Conservation (phyloP, 495 filamentous ascomycete species). For the Neurospora hispaniola region DNA sequence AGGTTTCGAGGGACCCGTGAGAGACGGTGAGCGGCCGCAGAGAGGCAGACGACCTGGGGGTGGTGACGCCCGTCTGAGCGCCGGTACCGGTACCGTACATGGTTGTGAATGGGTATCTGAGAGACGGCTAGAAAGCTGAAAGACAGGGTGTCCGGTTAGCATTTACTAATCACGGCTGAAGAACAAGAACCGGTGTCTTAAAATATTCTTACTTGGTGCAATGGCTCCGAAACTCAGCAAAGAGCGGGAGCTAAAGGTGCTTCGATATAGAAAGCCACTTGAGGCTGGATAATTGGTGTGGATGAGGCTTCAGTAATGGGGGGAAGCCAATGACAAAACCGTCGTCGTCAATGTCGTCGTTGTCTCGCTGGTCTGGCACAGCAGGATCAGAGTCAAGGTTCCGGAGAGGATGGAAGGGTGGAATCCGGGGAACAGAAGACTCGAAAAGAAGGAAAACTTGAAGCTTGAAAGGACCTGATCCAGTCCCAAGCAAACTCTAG, state of each 20-base stretch:
- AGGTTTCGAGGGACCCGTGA: slow-evolving; percentile 90
- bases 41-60: slow-evolving; percentile 79
- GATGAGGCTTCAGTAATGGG: neutral
- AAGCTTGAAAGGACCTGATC: neutral
- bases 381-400: neutral
- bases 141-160: neutral
- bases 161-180: neutral
- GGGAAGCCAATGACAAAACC: neutral
- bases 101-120: slow-evolving; percentile 17
- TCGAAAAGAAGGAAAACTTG: neutral
- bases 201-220: neutral
- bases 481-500: neutral
- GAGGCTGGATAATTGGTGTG: neutral
- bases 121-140: neutral
- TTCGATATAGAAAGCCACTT: neutral
- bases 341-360: neutral
- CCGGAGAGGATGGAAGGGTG: neutral
- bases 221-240: slow-evolving; percentile 28
- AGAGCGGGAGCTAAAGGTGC: slow-evolving; percentile 24
- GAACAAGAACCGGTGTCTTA: neutral
- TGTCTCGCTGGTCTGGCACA: neutral
- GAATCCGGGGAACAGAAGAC: neutral
- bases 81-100: slow-evolving; percentile 86
- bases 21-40: slow-evolving; percentile 78
- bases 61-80: slow-evolving; percentile 89